Percentiles rank a stretch among this genome's conserved stretches.
phyloP scores from a whole-genome alignment of 2,329 filamentous ascomycete species.

The Huntiella bhutanensis region DNA sequence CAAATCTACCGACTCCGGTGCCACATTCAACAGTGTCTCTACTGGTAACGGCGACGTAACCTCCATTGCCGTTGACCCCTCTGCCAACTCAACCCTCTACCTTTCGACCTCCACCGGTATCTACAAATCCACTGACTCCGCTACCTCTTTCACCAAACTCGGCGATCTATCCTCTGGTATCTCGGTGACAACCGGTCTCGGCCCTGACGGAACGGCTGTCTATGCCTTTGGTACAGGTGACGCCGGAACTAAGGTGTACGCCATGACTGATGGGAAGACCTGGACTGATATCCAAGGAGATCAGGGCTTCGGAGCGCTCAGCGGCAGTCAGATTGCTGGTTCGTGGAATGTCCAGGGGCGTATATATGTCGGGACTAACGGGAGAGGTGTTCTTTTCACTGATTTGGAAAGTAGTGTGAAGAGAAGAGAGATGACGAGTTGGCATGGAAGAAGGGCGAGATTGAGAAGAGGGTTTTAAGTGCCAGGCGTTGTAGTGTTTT shows the following conservation, averaged over 20 bases:
- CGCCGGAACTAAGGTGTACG: conserved; percentile 26
- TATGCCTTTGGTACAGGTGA: conserved; percentile 16
- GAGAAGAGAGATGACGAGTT: too few relatives aligned
- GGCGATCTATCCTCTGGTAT: conserved; percentile 22
- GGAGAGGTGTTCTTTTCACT: conserved; percentile 2
- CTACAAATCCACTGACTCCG: conserved; percentile 34
- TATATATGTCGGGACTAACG: conserved; percentile 18
- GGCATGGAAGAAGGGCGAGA: too few relatives aligned
- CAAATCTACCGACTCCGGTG: conserved; percentile 28
- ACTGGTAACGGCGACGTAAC: conserved; percentile 25
- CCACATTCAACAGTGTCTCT: conserved; percentile 24
- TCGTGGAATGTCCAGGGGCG: conserved; percentile 26
- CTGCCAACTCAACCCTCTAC: conserved; percentile 39
- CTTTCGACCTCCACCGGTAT: conserved; percentile 35
- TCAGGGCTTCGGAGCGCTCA: conserved; percentile 26
- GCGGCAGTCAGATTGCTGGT: conserved; percentile 22
- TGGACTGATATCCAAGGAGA: conserved; percentile 29
- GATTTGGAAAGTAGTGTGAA: too few relatives aligned
- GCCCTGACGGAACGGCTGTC: conserved; percentile 22
- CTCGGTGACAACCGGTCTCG: conserved; percentile 25
- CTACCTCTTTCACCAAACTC: conserved; percentile 25
- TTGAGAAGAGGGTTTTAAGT: too few relatives aligned
- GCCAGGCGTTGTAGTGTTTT: too few relatives aligned
- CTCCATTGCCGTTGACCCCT: conserved; percentile 35
- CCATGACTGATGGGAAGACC: conserved; percentile 24